Evolutionary conservation across 495 filamentous ascomycete species (phyloP).

Genomic region (Coniosporium apollinis): DNA sequence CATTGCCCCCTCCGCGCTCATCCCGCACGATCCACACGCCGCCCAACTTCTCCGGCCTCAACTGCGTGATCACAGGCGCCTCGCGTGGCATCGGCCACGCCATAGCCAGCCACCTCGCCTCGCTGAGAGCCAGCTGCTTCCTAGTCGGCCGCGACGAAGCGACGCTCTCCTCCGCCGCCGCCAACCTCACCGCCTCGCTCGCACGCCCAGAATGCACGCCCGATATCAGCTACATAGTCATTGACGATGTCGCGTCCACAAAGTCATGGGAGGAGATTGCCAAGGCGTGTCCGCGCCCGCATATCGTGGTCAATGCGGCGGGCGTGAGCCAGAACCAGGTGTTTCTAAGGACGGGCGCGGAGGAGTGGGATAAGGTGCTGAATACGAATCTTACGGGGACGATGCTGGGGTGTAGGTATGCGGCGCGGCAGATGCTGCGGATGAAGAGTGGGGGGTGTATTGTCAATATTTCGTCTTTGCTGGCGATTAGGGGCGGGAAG

Average conservation of each 20-base stretch:
- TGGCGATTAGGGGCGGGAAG: constrained; percentile 42
- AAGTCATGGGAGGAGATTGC: background rate
- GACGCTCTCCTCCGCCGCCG: no score
- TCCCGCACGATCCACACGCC: no score
- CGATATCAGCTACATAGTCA: background rate
- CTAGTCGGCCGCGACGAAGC: constrained; percentile 42
- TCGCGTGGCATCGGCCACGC: constrained; percentile 48
- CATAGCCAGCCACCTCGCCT: constrained; percentile 51
- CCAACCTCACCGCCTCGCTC: background rate
- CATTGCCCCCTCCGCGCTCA: no score
- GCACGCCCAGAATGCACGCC: background rate
- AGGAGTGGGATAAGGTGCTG: constrained; percentile 33
- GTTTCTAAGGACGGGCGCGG: constrained; percentile 29
- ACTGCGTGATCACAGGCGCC: constrained; percentile 43
- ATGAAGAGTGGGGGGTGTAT: constrained; percentile 37
- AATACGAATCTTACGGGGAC: constrained; percentile 56
- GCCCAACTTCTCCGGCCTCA: constrained; percentile 24
- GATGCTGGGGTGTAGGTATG: constrained; percentile 42
- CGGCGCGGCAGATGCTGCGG: constrained; percentile 35
- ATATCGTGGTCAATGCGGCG: constrained; percentile 56
- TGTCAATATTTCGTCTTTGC: constrained; percentile 62
- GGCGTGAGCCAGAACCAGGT: constrained; percentile 46
- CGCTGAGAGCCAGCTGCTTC: constrained; percentile 39
- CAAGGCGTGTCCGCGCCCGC: background rate
- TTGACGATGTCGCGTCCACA: background rate